phyloP scores from a whole-genome alignment of 306 rosid genomes.

The Medicago truncatula region MtrunA17r5.0-ANR NC_053042.1:23327501-23328000 shows the following conservation, averaged over 20 bases:
- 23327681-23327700: no score
- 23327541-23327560: neutral
- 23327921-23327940: slow-evolving; percentile 65
- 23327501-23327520: neutral
- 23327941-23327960: slow-evolving; percentile 75
- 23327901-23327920: neutral
- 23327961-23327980: slow-evolving; percentile 52
- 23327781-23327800: no score
- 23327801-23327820: no score
- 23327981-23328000: slow-evolving; percentile 20
- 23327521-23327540: neutral
- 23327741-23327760: no score
- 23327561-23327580: neutral
- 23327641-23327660: neutral
- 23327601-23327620: neutral
- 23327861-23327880: no score
- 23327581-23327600: neutral
- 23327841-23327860: no score
- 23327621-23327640: neutral
- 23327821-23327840: no score
- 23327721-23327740: no score
- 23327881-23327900: neutral
- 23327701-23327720: no score
- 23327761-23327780: no score
- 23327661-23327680: neutral